Evolutionary conservation across 176 grass and related monocot species (phyloP).

Genomic region (Zoysia pacifica): DNA sequence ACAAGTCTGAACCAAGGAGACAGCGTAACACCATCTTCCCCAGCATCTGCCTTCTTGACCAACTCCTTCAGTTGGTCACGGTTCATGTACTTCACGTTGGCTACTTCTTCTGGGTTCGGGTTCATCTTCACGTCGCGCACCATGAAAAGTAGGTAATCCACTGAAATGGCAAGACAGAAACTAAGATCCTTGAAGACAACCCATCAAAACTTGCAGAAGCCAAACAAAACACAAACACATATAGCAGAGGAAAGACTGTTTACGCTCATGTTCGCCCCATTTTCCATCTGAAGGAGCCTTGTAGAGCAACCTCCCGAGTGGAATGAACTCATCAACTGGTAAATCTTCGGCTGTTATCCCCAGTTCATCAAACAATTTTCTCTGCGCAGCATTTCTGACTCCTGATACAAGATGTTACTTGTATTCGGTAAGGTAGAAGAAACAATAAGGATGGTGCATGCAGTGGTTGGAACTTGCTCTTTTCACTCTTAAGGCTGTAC

Average conservation of each 20-base stretch:
- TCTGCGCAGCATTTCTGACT: conserved; percentile 81
- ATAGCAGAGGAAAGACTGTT: neutral
- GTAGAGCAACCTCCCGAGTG: conserved; percentile 85
- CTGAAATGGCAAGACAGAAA: conserved; percentile 42
- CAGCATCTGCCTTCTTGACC: conserved; percentile 66
- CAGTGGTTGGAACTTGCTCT: neutral
- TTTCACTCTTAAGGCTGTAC: neutral
- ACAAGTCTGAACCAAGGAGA: conserved; percentile 96
- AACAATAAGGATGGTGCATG: conserved; percentile 7
- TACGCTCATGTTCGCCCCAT: conserved; percentile 95
- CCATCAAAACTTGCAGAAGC: neutral
- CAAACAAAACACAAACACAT: neutral
- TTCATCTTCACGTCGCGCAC: conserved; percentile 66
- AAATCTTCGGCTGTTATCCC: conserved; percentile 74
- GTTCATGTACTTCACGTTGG: conserved; percentile 69
- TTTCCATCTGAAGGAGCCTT: conserved; percentile 94
- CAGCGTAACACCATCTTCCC: conserved; percentile 68
- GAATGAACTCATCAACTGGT: conserved; percentile 79
- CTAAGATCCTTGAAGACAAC: neutral
- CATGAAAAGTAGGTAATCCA: conserved; percentile 94
- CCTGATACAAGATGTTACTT: conserved; percentile 42
- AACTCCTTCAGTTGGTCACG: conserved; percentile 69
- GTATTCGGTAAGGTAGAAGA: neutral
- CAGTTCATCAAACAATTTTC: conserved; percentile 91
- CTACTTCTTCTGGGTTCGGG: conserved; percentile 80